phyloP scores from a whole-genome alignment of 2,329 filamentous ascomycete genomes.

The Colletotrichum echinochloae region DNA sequence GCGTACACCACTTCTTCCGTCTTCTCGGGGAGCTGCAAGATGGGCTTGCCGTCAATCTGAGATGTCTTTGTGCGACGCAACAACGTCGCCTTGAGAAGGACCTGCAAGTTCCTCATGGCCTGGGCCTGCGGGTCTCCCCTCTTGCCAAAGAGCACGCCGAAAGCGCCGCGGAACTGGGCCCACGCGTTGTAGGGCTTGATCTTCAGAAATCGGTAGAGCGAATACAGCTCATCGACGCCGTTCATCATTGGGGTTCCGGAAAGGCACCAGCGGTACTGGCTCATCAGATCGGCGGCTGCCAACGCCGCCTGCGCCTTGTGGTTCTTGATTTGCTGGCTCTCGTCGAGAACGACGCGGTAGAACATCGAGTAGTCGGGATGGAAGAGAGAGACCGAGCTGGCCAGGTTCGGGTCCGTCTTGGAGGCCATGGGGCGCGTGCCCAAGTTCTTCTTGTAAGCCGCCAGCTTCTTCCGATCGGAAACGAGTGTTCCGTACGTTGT shows the following conservation, averaged over 20 bases:
- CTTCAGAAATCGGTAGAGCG: constrained; percentile 79
- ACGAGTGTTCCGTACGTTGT: constrained; percentile 82
- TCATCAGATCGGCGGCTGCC: constrained; percentile 62
- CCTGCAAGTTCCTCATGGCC: constrained; percentile 79
- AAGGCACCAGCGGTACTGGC: constrained; percentile 77
- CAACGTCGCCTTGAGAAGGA: constrained; percentile 82
- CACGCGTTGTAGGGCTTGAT: constrained; percentile 80
- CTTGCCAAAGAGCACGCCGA: constrained; percentile 54
- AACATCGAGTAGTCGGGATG: constrained; percentile 69
- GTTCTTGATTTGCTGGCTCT: constrained; percentile 87
- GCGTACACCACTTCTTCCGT: constrained; percentile 71
- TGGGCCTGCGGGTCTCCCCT: constrained; percentile 64
- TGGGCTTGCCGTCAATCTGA: constrained; percentile 81
- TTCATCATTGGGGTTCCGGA: constrained; percentile 94
- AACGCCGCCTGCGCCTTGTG: constrained; percentile 67
- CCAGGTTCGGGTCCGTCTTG: constrained; percentile 52
- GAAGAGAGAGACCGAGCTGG: constrained; percentile 66
- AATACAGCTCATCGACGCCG: constrained; percentile 79
- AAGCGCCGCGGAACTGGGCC: constrained; percentile 68
- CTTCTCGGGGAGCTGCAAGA: constrained; percentile 76
- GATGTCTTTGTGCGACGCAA: constrained; percentile 86
- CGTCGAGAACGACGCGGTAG: constrained; percentile 80
- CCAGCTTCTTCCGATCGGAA: constrained; percentile 72
- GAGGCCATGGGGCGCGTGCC: constrained; percentile 53
- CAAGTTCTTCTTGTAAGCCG: constrained; percentile 53